A percentile compares a stretch with the other conserved stretches of the same genome.
These are phyloP conservation scores for Cyclanthera cordifolia DNA, from an alignment of 306 rosid genomes.

Conservation along the genomic window DNA sequence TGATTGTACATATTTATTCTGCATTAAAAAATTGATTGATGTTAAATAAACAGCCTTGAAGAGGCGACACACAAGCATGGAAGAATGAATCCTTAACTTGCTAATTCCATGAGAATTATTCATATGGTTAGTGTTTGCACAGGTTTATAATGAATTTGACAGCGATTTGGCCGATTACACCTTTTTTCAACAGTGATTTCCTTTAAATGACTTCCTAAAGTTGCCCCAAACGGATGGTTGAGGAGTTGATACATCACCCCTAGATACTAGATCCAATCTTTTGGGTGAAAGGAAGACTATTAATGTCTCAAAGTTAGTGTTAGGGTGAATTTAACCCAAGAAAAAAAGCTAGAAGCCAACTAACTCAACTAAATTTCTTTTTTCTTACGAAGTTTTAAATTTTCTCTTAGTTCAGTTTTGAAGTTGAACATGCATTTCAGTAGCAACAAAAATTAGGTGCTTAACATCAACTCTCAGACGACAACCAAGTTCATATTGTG, in stretches of 20 bases:
- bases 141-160: background rate
- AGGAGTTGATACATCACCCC: background rate
- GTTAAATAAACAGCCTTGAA: background rate
- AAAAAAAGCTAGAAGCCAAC: background rate
- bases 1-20: conserved; percentile 71
- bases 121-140: background rate
- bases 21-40: background rate
- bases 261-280: background rate
- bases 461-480: conserved; percentile 64
- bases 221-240: background rate
- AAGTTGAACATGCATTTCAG: background rate
- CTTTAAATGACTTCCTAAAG: conserved; percentile 1
- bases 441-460: background rate
- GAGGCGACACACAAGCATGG: no score
- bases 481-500: conserved; percentile 83
- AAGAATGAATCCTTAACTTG: background rate
- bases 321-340: background rate
- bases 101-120: background rate
- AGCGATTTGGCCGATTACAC: background rate
- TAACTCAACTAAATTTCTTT: background rate
- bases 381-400: background rate
- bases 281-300: background rate
- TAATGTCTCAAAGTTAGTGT: background rate
- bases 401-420: background rate
- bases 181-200: background rate